These are phyloP conservation scores for Trypanosoma vivax DNA, from an alignment of 208 protist species.

Conservation along the genomic window DNA sequence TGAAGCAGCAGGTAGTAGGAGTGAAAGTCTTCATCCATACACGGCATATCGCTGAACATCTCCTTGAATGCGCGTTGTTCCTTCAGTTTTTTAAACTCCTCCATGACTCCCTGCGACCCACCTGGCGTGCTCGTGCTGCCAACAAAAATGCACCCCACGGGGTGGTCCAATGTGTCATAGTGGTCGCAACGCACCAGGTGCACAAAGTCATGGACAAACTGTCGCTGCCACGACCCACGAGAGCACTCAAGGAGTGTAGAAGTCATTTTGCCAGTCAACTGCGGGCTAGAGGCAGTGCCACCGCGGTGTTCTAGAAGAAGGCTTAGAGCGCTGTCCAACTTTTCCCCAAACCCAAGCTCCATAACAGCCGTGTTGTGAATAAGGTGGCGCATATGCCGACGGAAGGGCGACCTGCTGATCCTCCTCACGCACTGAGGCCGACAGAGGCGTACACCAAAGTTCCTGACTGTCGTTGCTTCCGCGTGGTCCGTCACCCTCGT, in stretches of 20 bases:
- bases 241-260: conserved; percentile 56
- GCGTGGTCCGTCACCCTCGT: conserved; percentile 46
- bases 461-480: conserved; percentile 25
- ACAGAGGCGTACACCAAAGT: conserved; percentile 70
- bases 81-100: conserved; percentile 38
- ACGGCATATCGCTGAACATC: conserved; percentile 34
- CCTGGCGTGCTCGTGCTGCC: conserved; percentile 48
- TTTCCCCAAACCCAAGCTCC: conserved; percentile 70
- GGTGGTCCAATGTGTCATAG: conserved; percentile 79
- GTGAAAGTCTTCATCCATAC: conserved; percentile 69
- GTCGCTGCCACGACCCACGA: conserved; percentile 44
- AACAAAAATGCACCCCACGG: conserved; percentile 59
- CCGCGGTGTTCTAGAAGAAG: conserved; percentile 27
- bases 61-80: conserved; percentile 15
- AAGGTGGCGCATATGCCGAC: conserved; percentile 27
- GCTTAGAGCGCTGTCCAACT: conserved; percentile 46
- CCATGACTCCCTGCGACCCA: conserved; percentile 43
- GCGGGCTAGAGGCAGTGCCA: conserved; percentile 6
- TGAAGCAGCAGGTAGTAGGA: conserved; percentile 70
- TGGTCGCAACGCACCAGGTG: conserved; percentile 52
- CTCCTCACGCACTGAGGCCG: conserved; percentile 57
- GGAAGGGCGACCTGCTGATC: conserved; percentile 15
- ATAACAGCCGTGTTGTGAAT: conserved; percentile 33
- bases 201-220: conserved; percentile 49
- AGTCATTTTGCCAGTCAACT: background rate